Conservation (phyloP, 352 stramenopile species). For the Globisporangium radiosum region DNA sequence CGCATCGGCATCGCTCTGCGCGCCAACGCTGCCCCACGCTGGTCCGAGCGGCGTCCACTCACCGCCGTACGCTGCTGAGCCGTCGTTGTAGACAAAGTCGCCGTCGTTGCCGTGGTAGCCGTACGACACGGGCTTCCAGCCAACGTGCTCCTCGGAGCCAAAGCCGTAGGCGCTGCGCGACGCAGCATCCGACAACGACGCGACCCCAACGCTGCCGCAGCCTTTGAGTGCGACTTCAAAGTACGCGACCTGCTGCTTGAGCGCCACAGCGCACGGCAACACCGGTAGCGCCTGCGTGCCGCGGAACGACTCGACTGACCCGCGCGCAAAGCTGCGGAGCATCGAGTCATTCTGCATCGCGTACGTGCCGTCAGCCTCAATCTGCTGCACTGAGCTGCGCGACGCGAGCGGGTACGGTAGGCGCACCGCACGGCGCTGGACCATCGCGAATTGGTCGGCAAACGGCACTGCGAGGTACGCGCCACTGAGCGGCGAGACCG, state of each 20-base stretch:
- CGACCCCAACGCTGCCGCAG: slow-evolving; percentile 74
- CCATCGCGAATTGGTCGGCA: slow-evolving; percentile 37
- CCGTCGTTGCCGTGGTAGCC: slow-evolving; percentile 85
- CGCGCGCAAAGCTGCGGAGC: slow-evolving; percentile 64
- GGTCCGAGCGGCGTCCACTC: slow-evolving; percentile 66
- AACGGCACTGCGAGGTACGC: slow-evolving; percentile 38
- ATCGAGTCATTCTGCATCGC: slow-evolving; percentile 79
- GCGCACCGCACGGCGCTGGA: slow-evolving; percentile 20
- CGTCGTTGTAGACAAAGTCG: slow-evolving; percentile 82
- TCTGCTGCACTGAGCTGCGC: slow-evolving; percentile 35
- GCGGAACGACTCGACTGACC: slow-evolving; percentile 69
- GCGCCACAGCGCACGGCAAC: slow-evolving; percentile 46
- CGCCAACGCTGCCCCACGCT: slow-evolving; percentile 45
- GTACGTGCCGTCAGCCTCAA: slow-evolving; percentile 26
- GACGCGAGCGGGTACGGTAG: slow-evolving; percentile 49
- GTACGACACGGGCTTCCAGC: slow-evolving; percentile 76
- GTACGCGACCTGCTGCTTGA: slow-evolving; percentile 57
- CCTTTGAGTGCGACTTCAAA: slow-evolving; percentile 73
- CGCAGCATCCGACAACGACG: slow-evolving; percentile 43
- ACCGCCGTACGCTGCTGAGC: slow-evolving; percentile 54
- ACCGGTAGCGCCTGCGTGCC: slow-evolving; percentile 37
- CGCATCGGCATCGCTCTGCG: slow-evolving; percentile 16
- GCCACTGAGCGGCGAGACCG: slow-evolving; percentile 17
- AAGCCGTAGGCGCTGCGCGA: slow-evolving; percentile 70
- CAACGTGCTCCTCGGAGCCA: slow-evolving; percentile 73